Percentiles rank a stretch among this genome's conserved stretches.
These are phyloP conservation scores for Lathyrus aphaca DNA, from an alignment of 306 rosid genomes.

Conservation along the genomic window DNA sequence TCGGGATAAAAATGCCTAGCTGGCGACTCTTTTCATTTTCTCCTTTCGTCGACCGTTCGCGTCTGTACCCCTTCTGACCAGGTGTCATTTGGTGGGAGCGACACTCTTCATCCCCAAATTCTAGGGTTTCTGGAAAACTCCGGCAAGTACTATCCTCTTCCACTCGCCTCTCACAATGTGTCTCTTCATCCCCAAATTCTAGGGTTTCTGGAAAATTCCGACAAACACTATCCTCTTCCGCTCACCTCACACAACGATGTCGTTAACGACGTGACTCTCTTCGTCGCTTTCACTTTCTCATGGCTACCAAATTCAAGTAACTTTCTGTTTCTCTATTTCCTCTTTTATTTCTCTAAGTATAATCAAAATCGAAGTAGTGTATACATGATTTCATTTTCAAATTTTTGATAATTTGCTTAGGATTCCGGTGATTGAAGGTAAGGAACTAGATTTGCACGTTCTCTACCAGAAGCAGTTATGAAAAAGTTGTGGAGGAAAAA, in stretches of 20 bases:
- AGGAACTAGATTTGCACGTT: conserved; percentile 89
- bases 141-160: too few relatives aligned
- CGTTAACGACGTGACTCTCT: conserved; percentile 53
- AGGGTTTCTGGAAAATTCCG: conserved; percentile 28
- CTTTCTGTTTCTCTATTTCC: conserved; percentile 3
- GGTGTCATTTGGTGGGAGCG: too few relatives aligned
- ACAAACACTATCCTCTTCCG: conserved; percentile 66
- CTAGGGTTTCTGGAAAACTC: too few relatives aligned
- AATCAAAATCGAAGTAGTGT: background rate
- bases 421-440: conserved; percentile 98
- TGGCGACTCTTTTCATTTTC: too few relatives aligned
- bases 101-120: too few relatives aligned
- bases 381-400: conserved; percentile 1
- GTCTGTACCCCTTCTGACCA: too few relatives aligned
- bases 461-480: conserved; percentile 89
- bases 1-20: too few relatives aligned
- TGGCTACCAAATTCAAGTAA: conserved; percentile 89
- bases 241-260: conserved; percentile 71
- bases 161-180: too few relatives aligned
- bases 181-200: too few relatives aligned
- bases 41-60: too few relatives aligned
- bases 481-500: conserved; percentile 96
- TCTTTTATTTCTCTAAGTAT: background rate
- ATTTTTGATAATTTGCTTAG: conserved; percentile 37
- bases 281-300: conserved; percentile 75